phyloP scores from a whole-genome alignment of 2,329 filamentous ascomycete genomes.

The Trichoderma asperellum region DNA sequence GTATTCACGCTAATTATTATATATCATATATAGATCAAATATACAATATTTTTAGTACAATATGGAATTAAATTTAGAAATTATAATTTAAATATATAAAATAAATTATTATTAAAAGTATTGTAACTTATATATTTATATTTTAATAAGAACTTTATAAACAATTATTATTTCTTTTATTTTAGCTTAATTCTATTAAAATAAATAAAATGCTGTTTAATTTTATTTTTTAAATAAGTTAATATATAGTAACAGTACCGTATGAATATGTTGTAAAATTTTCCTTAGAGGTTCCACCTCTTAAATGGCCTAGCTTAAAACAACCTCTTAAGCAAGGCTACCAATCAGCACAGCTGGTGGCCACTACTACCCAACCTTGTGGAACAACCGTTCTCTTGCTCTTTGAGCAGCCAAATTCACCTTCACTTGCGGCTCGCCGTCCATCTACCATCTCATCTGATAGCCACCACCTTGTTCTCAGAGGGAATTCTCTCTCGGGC shows the following conservation, averaged over 20 bases:
- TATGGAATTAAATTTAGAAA: too few species aligned
- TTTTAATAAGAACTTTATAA: too few species aligned
- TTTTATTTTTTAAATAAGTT: background rate
- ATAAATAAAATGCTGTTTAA: too few species aligned
- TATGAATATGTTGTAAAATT: background rate
- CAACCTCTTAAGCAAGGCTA: slow-evolving; percentile 14
- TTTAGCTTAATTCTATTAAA: too few species aligned
- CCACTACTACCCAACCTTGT: slow-evolving; percentile 13
- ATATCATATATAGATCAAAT: too few species aligned
- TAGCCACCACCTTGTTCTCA: slow-evolving; percentile 15
- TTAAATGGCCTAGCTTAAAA: slow-evolving; percentile 10
- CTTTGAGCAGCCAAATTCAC: slow-evolving; percentile 27
- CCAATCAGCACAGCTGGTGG: slow-evolving; percentile 13
- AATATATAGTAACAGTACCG: background rate
- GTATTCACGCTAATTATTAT: too few species aligned
- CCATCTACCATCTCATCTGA: slow-evolving; percentile 17
- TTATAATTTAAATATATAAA: too few species aligned
- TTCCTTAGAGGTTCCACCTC: background rate
- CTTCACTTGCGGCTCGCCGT: slow-evolving; percentile 23
- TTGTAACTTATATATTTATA: background rate
- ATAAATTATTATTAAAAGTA: too few species aligned
- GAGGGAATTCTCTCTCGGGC: slow-evolving; percentile 25
- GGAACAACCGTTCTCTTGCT: slow-evolving; percentile 22
- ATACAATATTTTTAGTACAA: too few species aligned
- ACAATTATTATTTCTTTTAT: too few species aligned